Evolutionary conservation across 371 early-diverging fungal species (phyloP), one percentile per base, ranked within the genome.

Genomic region (Capillidium heterosporum): DNA sequence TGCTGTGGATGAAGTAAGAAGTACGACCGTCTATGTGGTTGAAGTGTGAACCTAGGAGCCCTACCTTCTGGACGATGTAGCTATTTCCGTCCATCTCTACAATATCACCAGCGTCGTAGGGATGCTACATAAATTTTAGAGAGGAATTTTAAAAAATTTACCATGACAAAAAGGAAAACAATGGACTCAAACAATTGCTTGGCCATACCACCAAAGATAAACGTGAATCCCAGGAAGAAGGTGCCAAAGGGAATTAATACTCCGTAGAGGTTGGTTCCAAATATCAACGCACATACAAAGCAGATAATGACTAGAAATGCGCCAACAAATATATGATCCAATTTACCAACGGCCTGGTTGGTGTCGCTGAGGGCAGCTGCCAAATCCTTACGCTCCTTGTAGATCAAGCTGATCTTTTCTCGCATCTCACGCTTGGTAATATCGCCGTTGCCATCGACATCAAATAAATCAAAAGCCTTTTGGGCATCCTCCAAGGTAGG

Each of bases 1-100:
- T 60, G n/a, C 67, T 68, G 53, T 91, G 89, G 32, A 91, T 85
- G 3, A 76, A 80, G 63, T 82, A 78, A 17, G 84, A 69, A 27
- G 73, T 70, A 7, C 79, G 77, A 29, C 91, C 91, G 60, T 91
- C 85, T 59, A 62, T 61, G 19, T 61, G 65, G 8, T 68, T 65
- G 60, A 83, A 79, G 28, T 31, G 65, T 4, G 71, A 65, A 1
- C 65, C 66, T 26, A 71, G 53, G 17, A 71, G 54, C 23, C 67
- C 67, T 10, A 71, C 64, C 21, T 68, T 64, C 0, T 62, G 54
- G 15, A 71, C 68, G 2, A 66, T 56, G 63, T 65, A 63, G 26
- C 66, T 68, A 19, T 68, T 66, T 19, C 48, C 39, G 29, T 63
- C 63, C 35, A 71, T 60, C 24, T 65, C 60, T 1, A 68, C 66